Evolutionary conservation across 2,329 filamentous ascomycete species (phyloP).

Genomic region (Xylaria polymorpha): DNA sequence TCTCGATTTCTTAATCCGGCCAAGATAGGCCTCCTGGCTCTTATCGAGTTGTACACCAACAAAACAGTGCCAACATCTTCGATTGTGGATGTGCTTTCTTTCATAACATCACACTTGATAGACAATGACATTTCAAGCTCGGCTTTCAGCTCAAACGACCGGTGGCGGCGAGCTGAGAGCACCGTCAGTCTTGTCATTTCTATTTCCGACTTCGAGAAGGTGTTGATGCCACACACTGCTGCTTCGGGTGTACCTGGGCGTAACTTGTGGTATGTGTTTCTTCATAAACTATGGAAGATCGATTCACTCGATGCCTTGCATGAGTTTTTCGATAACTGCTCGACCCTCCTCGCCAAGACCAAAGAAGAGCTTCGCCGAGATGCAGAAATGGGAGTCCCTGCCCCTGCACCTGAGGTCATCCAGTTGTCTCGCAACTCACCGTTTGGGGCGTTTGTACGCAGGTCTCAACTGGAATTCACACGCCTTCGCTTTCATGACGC

Average conservation of each 20-base stretch:
- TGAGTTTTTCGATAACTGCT: constrained; percentile 74
- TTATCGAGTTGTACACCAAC: constrained; percentile 84
- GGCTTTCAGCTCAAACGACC: constrained; percentile 47
- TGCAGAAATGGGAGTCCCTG: constrained; percentile 63
- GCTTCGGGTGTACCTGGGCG: constrained; percentile 74
- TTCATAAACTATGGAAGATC: constrained; percentile 84
- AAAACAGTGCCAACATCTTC: constrained; percentile 74
- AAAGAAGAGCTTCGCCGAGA: constrained; percentile 69
- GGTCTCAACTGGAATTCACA: constrained; percentile 81
- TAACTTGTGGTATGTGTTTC: constrained; percentile 87
- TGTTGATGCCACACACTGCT: constrained; percentile 65
- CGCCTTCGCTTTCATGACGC: constrained; percentile 83
- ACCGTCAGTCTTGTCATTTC: constrained; percentile 65
- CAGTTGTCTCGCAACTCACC: constrained; percentile 79
- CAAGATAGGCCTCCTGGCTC: constrained; percentile 82
- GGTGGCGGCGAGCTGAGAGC: constrained; percentile 62
- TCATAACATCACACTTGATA: constrained; percentile 78
- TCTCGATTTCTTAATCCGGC: constrained; percentile 88
- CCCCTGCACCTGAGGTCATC: constrained; percentile 63
- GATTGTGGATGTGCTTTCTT: constrained; percentile 81
- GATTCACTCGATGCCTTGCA: constrained; percentile 85
- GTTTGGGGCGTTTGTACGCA: constrained; percentile 82
- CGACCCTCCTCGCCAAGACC: constrained; percentile 68
- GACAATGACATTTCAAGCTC: constrained; percentile 56
- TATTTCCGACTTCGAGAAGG: constrained; percentile 68